Conservation (phyloP, 768 basidiomycete species). For the Strobilomyces dryophilus region DNA sequence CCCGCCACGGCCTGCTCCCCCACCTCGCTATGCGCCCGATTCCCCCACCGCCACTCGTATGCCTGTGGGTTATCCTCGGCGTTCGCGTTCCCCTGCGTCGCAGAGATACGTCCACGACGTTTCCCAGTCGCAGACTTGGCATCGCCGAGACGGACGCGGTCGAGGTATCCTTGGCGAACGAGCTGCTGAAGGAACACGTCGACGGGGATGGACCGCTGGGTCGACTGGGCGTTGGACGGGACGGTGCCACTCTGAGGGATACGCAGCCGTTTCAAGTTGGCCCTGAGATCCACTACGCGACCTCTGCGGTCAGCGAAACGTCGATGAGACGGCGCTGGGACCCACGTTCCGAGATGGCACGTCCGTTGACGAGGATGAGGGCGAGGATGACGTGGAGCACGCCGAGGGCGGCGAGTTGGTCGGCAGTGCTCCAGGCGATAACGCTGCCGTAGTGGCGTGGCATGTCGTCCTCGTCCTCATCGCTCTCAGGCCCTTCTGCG, state of each 20-base stretch:
- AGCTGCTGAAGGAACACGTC: slow-evolving; percentile 65
- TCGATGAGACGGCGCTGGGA: not conserved
- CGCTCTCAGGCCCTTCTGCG: slow-evolving; percentile 42
- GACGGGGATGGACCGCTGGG: slow-evolving; percentile 49
- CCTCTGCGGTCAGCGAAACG: not conserved
- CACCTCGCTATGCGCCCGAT: slow-evolving; percentile 74
- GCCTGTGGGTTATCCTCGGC: slow-evolving; percentile 18
- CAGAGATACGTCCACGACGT: slow-evolving; percentile 52
- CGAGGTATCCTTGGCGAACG: slow-evolving; percentile 73
- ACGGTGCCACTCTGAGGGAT: slow-evolving; percentile 49
- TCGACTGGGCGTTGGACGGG: slow-evolving; percentile 47
- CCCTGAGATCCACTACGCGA: slow-evolving; percentile 63
- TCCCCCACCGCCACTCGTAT: slow-evolving; percentile 86
- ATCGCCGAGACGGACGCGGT: slow-evolving; percentile 54
- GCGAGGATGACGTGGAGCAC: slow-evolving; percentile 79
- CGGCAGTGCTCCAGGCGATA: slow-evolving; percentile 64
- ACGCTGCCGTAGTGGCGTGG: slow-evolving; percentile 60
- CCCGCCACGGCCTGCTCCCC: slow-evolving; percentile 70
- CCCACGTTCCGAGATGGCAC: slow-evolving; percentile 69
- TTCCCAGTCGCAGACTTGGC: slow-evolving; percentile 44
- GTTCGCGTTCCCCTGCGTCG: slow-evolving; percentile 30
- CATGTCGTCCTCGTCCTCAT: slow-evolving; percentile 40
- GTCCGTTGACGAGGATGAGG: slow-evolving; percentile 78
- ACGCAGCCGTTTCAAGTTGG: slow-evolving; percentile 64
- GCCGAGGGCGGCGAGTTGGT: slow-evolving; percentile 68